Evolutionary conservation across 2,329 filamentous ascomycete genomes (phyloP).

Genomic region (Penicillium sp.): DNA sequence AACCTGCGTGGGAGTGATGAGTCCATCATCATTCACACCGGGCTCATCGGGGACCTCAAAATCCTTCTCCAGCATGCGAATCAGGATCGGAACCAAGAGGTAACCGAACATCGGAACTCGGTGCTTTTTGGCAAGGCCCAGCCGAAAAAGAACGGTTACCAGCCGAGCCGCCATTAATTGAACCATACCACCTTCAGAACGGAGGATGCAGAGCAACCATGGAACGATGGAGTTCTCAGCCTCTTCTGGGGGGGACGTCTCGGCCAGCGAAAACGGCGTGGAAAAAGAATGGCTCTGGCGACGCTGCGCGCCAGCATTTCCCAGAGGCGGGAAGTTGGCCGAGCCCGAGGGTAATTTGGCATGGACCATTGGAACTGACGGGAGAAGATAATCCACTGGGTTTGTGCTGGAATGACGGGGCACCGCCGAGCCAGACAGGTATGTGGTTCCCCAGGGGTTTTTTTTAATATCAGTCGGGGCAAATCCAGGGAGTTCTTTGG

Average conservation of each 20-base stretch:
- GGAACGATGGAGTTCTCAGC: slow-evolving; percentile 70
- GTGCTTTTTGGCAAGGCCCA: slow-evolving; percentile 63
- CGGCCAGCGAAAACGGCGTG: slow-evolving; percentile 33
- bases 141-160: slow-evolving; percentile 67
- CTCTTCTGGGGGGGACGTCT: slow-evolving; percentile 54
- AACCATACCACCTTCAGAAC: slow-evolving; percentile 58
- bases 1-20: slow-evolving; percentile 47
- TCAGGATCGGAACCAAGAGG: slow-evolving; percentile 68
- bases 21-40: slow-evolving; percentile 38
- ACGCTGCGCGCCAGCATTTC: slow-evolving; percentile 40
- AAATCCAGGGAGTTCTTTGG: slow-evolving; percentile 54
- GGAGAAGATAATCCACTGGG: slow-evolving; percentile 66
- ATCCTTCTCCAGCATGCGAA: slow-evolving; percentile 63
- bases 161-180: slow-evolving; percentile 69
- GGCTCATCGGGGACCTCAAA: slow-evolving; percentile 41
- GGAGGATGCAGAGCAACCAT: slow-evolving; percentile 67
- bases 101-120: slow-evolving; percentile 65
- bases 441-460: slow-evolving; percentile 54
- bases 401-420: slow-evolving; percentile 50
- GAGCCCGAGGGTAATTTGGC: slow-evolving; percentile 29
- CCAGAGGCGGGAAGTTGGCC: slow-evolving; percentile 56
- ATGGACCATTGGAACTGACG: slow-evolving; percentile 44
- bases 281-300: slow-evolving; percentile 38
- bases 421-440: slow-evolving; percentile 53
- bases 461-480: slow-evolving; percentile 50